Conservation (phyloP, 1,139 yeast species). For the Groenewaldozyma auringiensis region DNA sequence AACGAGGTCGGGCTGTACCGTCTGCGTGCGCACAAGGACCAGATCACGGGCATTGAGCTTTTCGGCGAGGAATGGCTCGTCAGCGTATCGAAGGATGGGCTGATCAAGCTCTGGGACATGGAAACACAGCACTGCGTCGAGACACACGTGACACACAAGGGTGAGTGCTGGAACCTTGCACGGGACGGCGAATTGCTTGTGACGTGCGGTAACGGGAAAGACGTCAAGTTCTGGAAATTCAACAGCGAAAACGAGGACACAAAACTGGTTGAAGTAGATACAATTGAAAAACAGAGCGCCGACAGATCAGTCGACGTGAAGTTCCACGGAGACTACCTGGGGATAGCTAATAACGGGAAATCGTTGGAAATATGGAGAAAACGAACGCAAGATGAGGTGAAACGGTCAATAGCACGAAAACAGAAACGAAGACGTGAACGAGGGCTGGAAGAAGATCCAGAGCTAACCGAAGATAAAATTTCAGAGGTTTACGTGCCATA, state of each 20-base stretch:
- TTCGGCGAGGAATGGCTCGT: slow-evolving; percentile 48
- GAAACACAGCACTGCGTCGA: slow-evolving; percentile 85
- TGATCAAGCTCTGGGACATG: slow-evolving; percentile 88
- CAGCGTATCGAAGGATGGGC: slow-evolving; percentile 81
- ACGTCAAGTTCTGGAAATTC: slow-evolving; percentile 74
- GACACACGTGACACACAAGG: slow-evolving; percentile 88
- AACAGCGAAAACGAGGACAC: slow-evolving; percentile 39
- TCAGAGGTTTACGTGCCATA: slow-evolving; percentile 24
- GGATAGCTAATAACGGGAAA: slow-evolving; percentile 70
- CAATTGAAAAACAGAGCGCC: slow-evolving; percentile 69
- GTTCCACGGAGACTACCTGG: slow-evolving; percentile 51
- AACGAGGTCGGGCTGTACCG: slow-evolving; percentile 85
- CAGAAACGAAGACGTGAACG: slow-evolving; percentile 56
- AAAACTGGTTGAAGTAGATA: slow-evolving; percentile 57
- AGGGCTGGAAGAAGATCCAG: slow-evolving; percentile 51
- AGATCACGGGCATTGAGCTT: slow-evolving; percentile 64
- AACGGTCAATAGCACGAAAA: slow-evolving; percentile 71
- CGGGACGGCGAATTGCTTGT: slow-evolving; percentile 36
- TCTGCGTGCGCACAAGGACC: slow-evolving; percentile 83
- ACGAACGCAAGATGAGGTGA: slow-evolving; percentile 69
- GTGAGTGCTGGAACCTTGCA: slow-evolving; percentile 86
- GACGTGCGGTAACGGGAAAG: slow-evolving; percentile 75
- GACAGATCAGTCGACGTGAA: slow-evolving; percentile 60
- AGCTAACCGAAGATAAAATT: slow-evolving; percentile 25
- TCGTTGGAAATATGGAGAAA: slow-evolving; percentile 76